Conservation (phyloP, 1,139 yeast genomes). For the Pichia sp. region DNA sequence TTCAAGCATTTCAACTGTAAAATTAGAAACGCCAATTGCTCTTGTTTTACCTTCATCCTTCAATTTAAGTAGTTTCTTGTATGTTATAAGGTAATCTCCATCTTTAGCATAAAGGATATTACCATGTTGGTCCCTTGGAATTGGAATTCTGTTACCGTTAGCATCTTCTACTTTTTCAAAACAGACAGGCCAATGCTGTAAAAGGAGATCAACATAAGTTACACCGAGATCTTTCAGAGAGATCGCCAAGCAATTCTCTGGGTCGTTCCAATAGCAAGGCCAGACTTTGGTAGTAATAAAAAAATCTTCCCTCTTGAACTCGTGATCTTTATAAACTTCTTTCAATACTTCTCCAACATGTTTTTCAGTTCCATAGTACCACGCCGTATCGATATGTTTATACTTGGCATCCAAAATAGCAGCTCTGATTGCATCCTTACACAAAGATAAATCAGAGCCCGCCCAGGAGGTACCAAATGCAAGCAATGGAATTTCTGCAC, state of each 20-base stretch:
- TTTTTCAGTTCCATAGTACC: constrained; percentile 43
- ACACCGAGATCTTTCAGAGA: constrained; percentile 61
- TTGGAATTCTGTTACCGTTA: constrained; percentile 11
- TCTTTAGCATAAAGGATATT: constrained; percentile 36
- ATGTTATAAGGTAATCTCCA: constrained; percentile 53
- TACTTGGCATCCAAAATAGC: constrained; percentile 49
- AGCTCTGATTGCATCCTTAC: constrained; percentile 46
- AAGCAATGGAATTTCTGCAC: constrained; percentile 41
- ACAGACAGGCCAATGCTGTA: constrained; percentile 85
- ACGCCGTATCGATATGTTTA: constrained; percentile 54
- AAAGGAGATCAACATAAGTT: constrained; percentile 76
- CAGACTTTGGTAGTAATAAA: constrained; percentile 40
- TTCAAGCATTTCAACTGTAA: constrained; percentile 39
- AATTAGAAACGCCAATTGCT: constrained; percentile 78
- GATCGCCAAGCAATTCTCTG: constrained; percentile 48
- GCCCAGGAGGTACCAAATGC: constrained; percentile 59
- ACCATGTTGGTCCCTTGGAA: constrained; percentile 11
- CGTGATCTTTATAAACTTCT: constrained; percentile 27
- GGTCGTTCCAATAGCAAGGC: constrained; percentile 44
- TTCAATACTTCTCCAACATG: constrained; percentile 45
- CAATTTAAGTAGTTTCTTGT: constrained; percentile 58
- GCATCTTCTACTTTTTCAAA: constrained; percentile 14
- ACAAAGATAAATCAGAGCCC: constrained; percentile 38
- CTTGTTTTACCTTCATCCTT: constrained; percentile 32
- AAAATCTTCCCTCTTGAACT: constrained; percentile 35